Evolutionary conservation across 768 basidiomycete species (phyloP).

Genomic region (Rhizopogon sp.): DNA sequence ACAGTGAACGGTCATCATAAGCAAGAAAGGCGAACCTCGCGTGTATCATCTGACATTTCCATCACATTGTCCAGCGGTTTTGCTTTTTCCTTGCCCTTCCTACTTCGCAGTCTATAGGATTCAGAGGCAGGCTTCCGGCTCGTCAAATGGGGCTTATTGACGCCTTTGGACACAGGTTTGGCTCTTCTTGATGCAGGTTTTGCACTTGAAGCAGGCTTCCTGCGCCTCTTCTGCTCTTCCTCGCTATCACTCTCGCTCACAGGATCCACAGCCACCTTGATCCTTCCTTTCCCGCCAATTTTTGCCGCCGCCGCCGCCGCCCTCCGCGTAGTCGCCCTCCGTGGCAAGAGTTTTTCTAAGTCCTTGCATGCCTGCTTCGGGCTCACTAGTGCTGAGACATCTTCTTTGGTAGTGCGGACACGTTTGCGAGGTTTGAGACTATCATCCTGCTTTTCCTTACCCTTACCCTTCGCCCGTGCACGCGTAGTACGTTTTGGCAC

Average conservation of each 20-base stretch:
- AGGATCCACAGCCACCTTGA: conserved; percentile 8
- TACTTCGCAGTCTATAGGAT: not conserved
- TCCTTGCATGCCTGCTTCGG: not conserved
- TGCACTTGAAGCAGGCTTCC: conserved; percentile 10
- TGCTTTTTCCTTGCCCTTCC: conserved; percentile 19
- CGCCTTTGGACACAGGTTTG: conserved; percentile 8
- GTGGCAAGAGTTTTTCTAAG: conserved; percentile 11
- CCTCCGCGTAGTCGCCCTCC: conserved; percentile 21
- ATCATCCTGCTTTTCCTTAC: not conserved
- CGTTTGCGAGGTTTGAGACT: conserved; percentile 6
- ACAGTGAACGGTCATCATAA: not conserved
- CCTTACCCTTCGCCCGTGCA: conserved; percentile 8
- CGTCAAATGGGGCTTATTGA: not conserved
- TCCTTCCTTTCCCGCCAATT: conserved; percentile 1
- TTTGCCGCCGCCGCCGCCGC: conserved; percentile 18
- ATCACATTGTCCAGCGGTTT: conserved; percentile 18
- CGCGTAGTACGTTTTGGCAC: conserved; percentile 1
- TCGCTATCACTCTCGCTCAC: conserved; percentile 11
- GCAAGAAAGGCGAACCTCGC: conserved; percentile 16
- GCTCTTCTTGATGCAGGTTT: conserved; percentile 5
- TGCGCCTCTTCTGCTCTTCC: conserved; percentile 16
- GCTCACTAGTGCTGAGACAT: not conserved
- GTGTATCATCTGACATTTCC: conserved; percentile 26
- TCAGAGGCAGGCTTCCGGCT: not conserved
- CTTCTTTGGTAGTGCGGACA: not conserved